phyloP scores from a whole-genome alignment of 2,329 filamentous ascomycete genomes.

The Clarireedia hainanense region DNA sequence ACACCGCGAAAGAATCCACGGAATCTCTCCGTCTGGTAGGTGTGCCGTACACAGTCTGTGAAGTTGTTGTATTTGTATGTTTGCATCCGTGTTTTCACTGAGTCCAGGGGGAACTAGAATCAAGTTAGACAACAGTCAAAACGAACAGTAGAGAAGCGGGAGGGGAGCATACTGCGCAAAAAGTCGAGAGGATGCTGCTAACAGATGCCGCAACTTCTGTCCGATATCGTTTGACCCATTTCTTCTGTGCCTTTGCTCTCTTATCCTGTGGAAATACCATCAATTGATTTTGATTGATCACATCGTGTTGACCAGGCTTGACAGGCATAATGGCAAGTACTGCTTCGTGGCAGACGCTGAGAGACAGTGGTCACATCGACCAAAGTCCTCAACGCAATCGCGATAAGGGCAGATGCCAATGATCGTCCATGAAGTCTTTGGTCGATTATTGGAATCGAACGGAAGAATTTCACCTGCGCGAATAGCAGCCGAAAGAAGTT shows the following conservation, averaged over 20 bases:
- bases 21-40: constrained; percentile 65
- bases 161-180: constrained; percentile 49
- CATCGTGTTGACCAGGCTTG: constrained; percentile 22
- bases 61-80: constrained; percentile 73
- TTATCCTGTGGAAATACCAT: constrained; percentile 7
- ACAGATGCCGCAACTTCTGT: constrained; percentile 73
- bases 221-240: constrained; percentile 67
- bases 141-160: not conserved
- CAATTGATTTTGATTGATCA: constrained; percentile 13
- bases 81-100: constrained; percentile 85
- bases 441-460: constrained; percentile 18
- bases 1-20: constrained; percentile 78
- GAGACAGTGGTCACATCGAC: constrained; percentile 43
- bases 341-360: constrained; percentile 28
- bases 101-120: constrained; percentile 66
- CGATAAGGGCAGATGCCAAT: constrained; percentile 44
- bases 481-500: constrained; percentile 23
- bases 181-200: constrained; percentile 70
- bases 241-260: constrained; percentile 29
- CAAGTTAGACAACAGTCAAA: constrained; percentile 8
- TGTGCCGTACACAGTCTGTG: constrained; percentile 65
- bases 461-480: constrained; percentile 16
- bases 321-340: constrained; percentile 36
- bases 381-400: constrained; percentile 54
- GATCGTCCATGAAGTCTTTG: constrained; percentile 45